Percentiles rank a stretch among this genome's conserved stretches.
phyloP scores from a whole-genome alignment of 441 rosid genomes.

The Biscutella laevigata region DNA sequence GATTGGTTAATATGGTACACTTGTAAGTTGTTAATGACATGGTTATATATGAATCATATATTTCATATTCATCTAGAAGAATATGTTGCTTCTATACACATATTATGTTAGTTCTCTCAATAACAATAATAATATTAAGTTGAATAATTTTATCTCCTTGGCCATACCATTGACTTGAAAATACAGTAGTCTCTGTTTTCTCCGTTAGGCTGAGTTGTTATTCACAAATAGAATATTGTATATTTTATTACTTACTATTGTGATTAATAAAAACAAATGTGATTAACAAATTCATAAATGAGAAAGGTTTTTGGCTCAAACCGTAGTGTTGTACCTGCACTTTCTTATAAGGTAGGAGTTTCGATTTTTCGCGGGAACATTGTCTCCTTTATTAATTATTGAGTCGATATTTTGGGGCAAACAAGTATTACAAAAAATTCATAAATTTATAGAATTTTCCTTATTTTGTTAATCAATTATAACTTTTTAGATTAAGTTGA shows the following conservation, averaged over 20 bases:
- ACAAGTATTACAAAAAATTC: too few species aligned
- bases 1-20: slow-evolving; percentile 17
- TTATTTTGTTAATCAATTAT: not conserved
- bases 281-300: not conserved
- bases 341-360: too few species aligned
- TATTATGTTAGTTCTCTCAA: slow-evolving; percentile 3
- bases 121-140: slow-evolving; percentile 4
- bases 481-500: too few species aligned
- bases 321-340: too few species aligned
- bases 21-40: slow-evolving; percentile 22
- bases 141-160: slow-evolving; percentile 1
- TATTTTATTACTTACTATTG: not conserved
- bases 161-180: slow-evolving; percentile 24
- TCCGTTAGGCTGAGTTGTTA: slow-evolving; percentile 21
- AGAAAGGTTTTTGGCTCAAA: too few species aligned
- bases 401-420: too few species aligned
- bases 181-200: slow-evolving; percentile 12
- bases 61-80: slow-evolving; percentile 30
- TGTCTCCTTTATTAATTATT: too few species aligned
- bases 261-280: not conserved
- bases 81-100: slow-evolving; percentile 17
- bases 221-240: not conserved
- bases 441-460: too few species aligned
- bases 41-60: slow-evolving; percentile 18
- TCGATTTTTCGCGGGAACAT: not conserved